phyloP scores from a whole-genome alignment of 352 stramenopile genomes.

The Lagenidium giganteum region DNA sequence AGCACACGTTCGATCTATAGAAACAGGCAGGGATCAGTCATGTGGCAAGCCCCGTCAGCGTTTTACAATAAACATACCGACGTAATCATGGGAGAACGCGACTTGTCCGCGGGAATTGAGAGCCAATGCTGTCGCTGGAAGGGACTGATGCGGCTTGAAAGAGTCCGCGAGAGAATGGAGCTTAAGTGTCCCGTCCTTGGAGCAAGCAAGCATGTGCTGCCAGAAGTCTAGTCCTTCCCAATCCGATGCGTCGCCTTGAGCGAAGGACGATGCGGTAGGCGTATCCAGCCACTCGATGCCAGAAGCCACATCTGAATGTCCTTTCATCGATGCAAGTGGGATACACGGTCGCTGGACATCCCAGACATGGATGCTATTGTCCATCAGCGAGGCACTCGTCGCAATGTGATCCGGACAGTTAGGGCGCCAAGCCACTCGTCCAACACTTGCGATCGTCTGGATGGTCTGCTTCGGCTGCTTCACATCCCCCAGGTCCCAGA shows the following conservation, averaged over 20 bases:
- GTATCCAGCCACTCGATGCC: constrained; percentile 86
- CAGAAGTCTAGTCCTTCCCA: constrained; percentile 77
- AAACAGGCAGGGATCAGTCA: constrained; percentile 1
- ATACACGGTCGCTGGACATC: constrained; percentile 82
- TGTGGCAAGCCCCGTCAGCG: neutral
- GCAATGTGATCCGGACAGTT: constrained; percentile 79
- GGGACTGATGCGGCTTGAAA: constrained; percentile 76
- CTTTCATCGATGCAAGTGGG: constrained; percentile 80
- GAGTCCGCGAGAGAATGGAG: constrained; percentile 81
- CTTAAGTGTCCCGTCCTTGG: constrained; percentile 83
- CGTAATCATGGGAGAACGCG: constrained; percentile 78
- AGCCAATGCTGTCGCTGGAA: constrained; percentile 65
- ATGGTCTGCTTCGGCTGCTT: constrained; percentile 81
- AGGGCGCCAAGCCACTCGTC: constrained; percentile 72
- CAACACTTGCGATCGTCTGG: constrained; percentile 81
- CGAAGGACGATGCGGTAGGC: constrained; percentile 29
- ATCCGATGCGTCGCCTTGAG: constrained; percentile 22
- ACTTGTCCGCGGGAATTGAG: constrained; percentile 79
- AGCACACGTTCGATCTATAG: constrained; percentile 72
- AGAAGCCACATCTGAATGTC: constrained; percentile 75
- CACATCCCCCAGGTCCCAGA: constrained; percentile 73
- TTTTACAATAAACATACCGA: constrained; percentile 32
- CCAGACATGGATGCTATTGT: constrained; percentile 87
- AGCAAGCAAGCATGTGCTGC: constrained; percentile 87
- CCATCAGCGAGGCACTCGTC: constrained; percentile 78